Conservation (phyloP, 1,139 yeast species). For the Debaryomyces subglobosus region DNA sequence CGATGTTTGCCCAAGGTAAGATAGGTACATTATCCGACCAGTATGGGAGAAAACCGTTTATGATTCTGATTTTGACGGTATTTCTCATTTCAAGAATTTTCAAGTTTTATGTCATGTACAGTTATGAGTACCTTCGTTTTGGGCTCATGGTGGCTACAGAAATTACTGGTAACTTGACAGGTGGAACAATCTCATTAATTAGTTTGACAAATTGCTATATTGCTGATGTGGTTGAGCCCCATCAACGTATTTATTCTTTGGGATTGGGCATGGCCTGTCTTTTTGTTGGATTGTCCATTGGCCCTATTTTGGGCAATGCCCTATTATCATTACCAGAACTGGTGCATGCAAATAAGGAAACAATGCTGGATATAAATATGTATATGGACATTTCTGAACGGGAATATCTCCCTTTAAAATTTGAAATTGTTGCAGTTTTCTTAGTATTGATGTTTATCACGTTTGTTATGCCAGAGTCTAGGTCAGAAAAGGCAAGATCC, state of each 20-base stretch:
- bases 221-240: slow-evolving; percentile 63
- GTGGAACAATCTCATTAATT: slow-evolving; percentile 53
- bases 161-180: slow-evolving; percentile 52
- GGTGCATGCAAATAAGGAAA: background rate
- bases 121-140: slow-evolving; percentile 34
- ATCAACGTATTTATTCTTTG: slow-evolving; percentile 54
- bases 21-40: slow-evolving; percentile 67
- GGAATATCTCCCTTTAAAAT: slow-evolving; percentile 35
- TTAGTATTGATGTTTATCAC: slow-evolving; percentile 32
- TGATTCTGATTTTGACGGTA: slow-evolving; percentile 36
- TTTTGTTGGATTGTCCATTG: slow-evolving; percentile 63
- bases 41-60: slow-evolving; percentile 57
- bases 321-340: slow-evolving; percentile 16
- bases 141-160: slow-evolving; percentile 37
- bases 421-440: slow-evolving; percentile 30
- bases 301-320: slow-evolving; percentile 63
- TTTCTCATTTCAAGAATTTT: slow-evolving; percentile 29
- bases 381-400: slow-evolving; percentile 11
- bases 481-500: slow-evolving; percentile 47
- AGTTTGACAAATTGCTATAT: slow-evolving; percentile 63
- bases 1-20: slow-evolving; percentile 46
- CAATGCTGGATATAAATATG: background rate
- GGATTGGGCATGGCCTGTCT: slow-evolving; percentile 61
- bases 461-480: slow-evolving; percentile 59
- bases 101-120: slow-evolving; percentile 33